Evolutionary conservation across 352 stramenopile species (phyloP).

Genomic region (Globisporangium emineosum): DNA sequence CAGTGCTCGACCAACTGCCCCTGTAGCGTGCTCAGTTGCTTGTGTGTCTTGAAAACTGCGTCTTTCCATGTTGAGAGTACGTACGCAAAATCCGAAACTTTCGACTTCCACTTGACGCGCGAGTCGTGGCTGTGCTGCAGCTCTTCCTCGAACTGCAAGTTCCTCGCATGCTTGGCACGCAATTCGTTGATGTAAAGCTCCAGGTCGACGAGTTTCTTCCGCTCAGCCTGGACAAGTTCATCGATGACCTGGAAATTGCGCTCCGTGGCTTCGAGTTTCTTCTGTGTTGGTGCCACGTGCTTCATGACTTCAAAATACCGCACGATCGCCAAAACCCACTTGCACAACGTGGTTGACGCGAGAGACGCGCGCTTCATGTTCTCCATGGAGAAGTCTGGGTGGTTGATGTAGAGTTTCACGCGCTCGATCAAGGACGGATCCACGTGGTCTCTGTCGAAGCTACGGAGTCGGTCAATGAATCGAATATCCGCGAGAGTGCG

Average conservation of each 20-base stretch:
- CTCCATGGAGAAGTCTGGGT: constrained; percentile 76
- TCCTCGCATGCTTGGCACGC: constrained; percentile 27
- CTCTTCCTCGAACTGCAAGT: constrained; percentile 38
- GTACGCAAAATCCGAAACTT: constrained; percentile 32
- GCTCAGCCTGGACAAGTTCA: constrained; percentile 36
- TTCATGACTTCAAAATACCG: constrained; percentile 73
- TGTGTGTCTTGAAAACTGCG: constrained; percentile 21
- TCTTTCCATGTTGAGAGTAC: constrained; percentile 40
- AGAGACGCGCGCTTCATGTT: constrained; percentile 71
- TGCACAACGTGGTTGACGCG: constrained; percentile 65
- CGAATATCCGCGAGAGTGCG: constrained; percentile 64
- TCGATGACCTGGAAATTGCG: constrained; percentile 38
- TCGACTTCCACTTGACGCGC: constrained; percentile 37
- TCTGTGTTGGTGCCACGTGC: constrained; percentile 46
- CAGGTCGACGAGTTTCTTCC: constrained; percentile 48
- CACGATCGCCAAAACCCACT: constrained; percentile 69
- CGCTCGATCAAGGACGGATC: constrained; percentile 42
- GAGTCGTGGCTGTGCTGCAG: constrained; percentile 51
- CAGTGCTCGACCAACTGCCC: constrained; percentile 35
- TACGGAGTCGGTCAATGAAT: constrained; percentile 58
- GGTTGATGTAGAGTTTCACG: constrained; percentile 57
- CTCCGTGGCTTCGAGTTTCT: constrained; percentile 41
- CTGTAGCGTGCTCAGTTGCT: constrained; percentile 22
- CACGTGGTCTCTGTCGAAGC: constrained; percentile 57
- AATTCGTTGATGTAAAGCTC: constrained; percentile 50